Base-by-base conservation (phyloP, 78 protist species). In the Dictyostelium firmibasis region DNA sequence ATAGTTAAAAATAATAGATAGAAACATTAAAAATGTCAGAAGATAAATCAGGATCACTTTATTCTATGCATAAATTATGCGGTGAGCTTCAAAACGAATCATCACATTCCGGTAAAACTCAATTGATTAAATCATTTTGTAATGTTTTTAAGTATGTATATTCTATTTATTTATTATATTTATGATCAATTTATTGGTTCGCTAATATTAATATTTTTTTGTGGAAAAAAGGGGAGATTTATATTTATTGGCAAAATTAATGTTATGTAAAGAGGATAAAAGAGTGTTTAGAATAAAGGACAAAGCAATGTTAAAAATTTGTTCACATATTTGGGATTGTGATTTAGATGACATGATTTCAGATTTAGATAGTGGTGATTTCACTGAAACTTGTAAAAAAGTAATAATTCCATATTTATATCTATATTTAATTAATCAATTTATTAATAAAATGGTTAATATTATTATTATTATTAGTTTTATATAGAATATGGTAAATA, bases 211-310 rank as follows among this genome's bases (percentile, higher is more conserved):
- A n/a, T n/a, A n/a, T 38, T 38, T 38, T 38, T 38, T 38, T 38
- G 4, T 38, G 43, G 57, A 53, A 77, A 84, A 67, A 81, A 85
- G 76, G 1, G 98, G 98, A 16, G 97, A 96, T 44, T 81, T 92
- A 78, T 89, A 81, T 44, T 36, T 97, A 50, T 53, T 96, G 76
- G 88, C 92, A 53, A 82, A 91, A 33, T 60, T 96, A 62, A 57
- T 97, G 29, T 86, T 97, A 23, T 86, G 92, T 23, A 92, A 92
- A 72, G 86, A 91, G 18, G 96, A 82, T 43, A 93, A 92, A 72
- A 35, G 98, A 35, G 88, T 91, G 23, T 96, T 89, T 81, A 70
- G 95, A 79, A 70, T 96, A 25, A 72, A 83, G 44, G 98, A 97
- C 33, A 96, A 96, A 43, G 81, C 81, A 85, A 74, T 97, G 83